These are phyloP conservation scores for Phanerodontia chrysosporium DNA, from an alignment of 768 basidiomycete species.

Conservation along the genomic window DNA sequence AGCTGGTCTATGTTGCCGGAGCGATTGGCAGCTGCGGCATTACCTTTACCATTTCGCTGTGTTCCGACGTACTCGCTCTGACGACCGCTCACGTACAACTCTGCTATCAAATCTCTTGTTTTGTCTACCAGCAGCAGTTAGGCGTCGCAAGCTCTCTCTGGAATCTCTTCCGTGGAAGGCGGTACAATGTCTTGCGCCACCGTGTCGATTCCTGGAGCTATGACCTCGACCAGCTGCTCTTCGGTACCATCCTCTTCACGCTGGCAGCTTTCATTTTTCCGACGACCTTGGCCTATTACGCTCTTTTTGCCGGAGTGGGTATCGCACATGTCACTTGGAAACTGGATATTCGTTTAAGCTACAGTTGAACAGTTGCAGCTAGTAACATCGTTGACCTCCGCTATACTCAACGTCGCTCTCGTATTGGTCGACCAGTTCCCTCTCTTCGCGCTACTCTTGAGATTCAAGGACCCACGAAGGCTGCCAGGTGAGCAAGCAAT, in stretches of 20 bases:
- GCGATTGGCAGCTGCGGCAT: slow-evolving; percentile 38
- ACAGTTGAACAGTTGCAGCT: slow-evolving; percentile 43
- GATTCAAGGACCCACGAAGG: slow-evolving; percentile 78
- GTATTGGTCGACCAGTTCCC: slow-evolving; percentile 92
- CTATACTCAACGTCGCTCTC: slow-evolving; percentile 56
- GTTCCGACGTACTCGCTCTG: slow-evolving; percentile 61
- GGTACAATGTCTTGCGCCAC: slow-evolving; percentile 80
- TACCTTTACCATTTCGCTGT: slow-evolving; percentile 63
- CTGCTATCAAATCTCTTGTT: slow-evolving; percentile 60
- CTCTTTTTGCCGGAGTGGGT: slow-evolving; percentile 75
- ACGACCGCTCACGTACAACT: slow-evolving; percentile 69
- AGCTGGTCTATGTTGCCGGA: slow-evolving; percentile 28
- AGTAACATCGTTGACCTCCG: slow-evolving; percentile 54
- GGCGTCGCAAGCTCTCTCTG: slow-evolving; percentile 64
- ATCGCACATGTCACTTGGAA: not conserved
- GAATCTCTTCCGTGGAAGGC: slow-evolving; percentile 93
- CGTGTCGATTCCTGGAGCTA: slow-evolving; percentile 91
- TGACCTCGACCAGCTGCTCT: slow-evolving; percentile 89
- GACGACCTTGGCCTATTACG: slow-evolving; percentile 83
- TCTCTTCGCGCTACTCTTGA: slow-evolving; percentile 80
- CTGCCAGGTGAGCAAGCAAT: slow-evolving; percentile 61
- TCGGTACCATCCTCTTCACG: slow-evolving; percentile 88
- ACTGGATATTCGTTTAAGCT: not conserved
- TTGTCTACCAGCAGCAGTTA: slow-evolving; percentile 59
- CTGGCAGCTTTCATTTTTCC: slow-evolving; percentile 78